Evolutionary conservation across 495 filamentous ascomycete genomes (phyloP), one percentile per base, ranked within the genome.

Genomic region (Pseudoneurospora amorphoporcata): DNA sequence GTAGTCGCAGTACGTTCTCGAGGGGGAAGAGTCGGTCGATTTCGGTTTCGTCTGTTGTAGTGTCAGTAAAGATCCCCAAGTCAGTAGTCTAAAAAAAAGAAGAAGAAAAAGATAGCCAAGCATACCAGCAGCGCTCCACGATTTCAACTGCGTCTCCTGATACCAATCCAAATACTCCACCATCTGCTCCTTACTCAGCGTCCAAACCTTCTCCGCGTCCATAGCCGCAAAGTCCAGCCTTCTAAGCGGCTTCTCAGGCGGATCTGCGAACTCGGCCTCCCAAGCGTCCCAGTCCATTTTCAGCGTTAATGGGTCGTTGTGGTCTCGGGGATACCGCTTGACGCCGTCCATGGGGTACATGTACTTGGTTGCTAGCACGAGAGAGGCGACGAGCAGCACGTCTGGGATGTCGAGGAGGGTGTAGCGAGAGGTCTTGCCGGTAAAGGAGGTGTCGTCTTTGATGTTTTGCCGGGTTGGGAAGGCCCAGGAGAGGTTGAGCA

Each of bases 111-210:
- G 8, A 23, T 32, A 19, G 10, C 32, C 6, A 19, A 37, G 72
- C 77, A 70, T 78, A 87, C 86, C 81, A 74, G 81, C 83, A 7
- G 79, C 77, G 23, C 83, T 79, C 14, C 77, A 65, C 7, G 10
- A 76, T 19, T 86, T 81, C 70, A 91, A 77, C 87, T 90, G 96
- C 39, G 84, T 93, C 75, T 87, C 86, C 78, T 95, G 90, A 76
- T 92, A 97, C 92, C 92, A 98, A 79, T 94, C 89, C 85, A 99
- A 84, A 73, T 97, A 97, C 69, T 91, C 87, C 74, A 95, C 91
- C 70, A 98, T 78, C 72, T 96, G 88, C 10, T 83, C 77, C 19
- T 85, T 84, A 1, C 82, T 86, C 91, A 98, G 91, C 3, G 79
- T 77, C 73, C 94, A 87, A 3, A 93, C 84, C 69, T 96, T 91